A percentile compares a stretch with the other conserved stretches of the same genome.
Conservation (phyloP, 495 filamentous ascomycete species). For the Oidiodendron maius region DNA sequence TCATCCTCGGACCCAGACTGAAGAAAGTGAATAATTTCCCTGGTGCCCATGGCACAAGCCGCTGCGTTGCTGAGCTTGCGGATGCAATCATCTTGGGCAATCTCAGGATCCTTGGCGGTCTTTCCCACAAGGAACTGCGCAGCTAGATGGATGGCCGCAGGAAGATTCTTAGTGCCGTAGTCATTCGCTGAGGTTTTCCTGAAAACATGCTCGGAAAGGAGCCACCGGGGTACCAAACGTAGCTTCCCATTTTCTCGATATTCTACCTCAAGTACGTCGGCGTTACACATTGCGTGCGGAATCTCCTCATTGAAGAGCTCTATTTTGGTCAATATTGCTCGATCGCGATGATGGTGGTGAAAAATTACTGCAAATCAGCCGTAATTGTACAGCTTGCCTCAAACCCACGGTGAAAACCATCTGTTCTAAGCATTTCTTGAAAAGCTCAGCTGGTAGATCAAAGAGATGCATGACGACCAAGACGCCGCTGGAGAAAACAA, state of each 20-base stretch:
- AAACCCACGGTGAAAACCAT: background rate
- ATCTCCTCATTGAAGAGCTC: background rate
- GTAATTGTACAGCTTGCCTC: background rate
- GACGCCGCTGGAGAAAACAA: background rate
- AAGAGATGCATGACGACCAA: background rate
- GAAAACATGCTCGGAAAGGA: background rate
- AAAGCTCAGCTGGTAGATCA: background rate
- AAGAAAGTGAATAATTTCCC: background rate
- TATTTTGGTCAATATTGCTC: too few species aligned
- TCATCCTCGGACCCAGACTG: background rate
- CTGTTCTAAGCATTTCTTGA: background rate
- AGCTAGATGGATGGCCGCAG: background rate
- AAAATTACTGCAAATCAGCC: background rate
- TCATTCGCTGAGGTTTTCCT: background rate
- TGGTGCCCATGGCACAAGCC: background rate
- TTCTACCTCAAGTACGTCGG: background rate
- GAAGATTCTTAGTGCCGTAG: background rate
- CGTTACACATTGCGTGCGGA: background rate
- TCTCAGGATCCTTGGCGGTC: background rate
- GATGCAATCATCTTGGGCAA: too few species aligned
- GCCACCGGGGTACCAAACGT: background rate
- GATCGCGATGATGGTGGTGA: background rate
- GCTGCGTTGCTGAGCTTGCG: background rate
- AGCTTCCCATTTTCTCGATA: too few species aligned
- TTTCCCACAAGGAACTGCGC: background rate